Percentiles rank a stretch among this genome's conserved stretches.
These are phyloP conservation scores for Pogostemon cablin DNA, from an alignment of 257 asterid species.

Conservation along the genomic window DNA sequence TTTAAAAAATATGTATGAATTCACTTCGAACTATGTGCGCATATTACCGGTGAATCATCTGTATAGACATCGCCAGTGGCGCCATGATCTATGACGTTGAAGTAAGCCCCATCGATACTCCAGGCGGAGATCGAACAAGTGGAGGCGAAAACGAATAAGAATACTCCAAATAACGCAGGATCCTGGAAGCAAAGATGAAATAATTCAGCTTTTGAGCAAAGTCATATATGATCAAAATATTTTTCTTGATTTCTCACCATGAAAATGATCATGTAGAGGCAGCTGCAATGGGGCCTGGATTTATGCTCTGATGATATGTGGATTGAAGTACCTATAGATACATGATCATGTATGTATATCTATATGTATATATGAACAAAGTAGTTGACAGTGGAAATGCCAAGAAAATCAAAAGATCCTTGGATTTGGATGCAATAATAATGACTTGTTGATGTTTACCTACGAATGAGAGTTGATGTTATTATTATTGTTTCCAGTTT, in stretches of 20 bases:
- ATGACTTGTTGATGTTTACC: neutral
- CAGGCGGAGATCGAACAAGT: slow-evolving; percentile 29
- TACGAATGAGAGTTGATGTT: too few relatives aligned
- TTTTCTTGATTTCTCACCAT: neutral
- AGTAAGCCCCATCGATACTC: slow-evolving; percentile 30
- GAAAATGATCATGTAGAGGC: neutral
- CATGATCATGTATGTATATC: neutral
- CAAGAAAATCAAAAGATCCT: slow-evolving; percentile 3
- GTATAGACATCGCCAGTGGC: slow-evolving; percentile 47
- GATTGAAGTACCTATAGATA: neutral
- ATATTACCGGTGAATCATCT: slow-evolving; percentile 60
- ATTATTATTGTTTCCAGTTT: too few relatives aligned
- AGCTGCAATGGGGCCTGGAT: neutral
- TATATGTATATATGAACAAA: neutral
- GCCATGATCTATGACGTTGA: slow-evolving; percentile 62
- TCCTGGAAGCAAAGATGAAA: slow-evolving; percentile 33
- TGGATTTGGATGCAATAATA: neutral
- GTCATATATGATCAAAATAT: neutral
- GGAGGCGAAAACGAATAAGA: slow-evolving; percentile 39
- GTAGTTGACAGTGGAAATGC: neutral
- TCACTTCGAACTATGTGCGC: neutral
- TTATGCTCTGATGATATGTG: neutral
- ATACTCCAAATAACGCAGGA: slow-evolving; percentile 7
- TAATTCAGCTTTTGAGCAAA: neutral
- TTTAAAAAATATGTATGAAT: neutral